Evolutionary conservation across 2,329 filamentous ascomycete species (phyloP).

Genomic region (Aspergillus calidoustus): DNA sequence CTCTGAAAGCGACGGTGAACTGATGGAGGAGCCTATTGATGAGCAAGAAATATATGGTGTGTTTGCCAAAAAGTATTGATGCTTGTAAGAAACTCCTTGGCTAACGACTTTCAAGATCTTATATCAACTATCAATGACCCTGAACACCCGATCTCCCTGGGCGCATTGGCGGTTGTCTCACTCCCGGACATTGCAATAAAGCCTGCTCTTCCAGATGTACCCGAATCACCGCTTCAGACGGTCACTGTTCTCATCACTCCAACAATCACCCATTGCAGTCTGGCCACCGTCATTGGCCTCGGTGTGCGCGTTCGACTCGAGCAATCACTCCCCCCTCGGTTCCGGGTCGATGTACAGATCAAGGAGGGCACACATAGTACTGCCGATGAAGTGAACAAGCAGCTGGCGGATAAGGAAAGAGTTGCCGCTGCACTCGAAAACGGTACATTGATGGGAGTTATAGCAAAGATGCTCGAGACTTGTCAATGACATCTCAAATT

Average conservation of each 20-base stretch:
- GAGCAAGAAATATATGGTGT: slow-evolving; percentile 95
- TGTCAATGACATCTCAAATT: slow-evolving; percentile 59
- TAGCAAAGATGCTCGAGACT: slow-evolving; percentile 92
- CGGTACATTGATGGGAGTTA: slow-evolving; percentile 80
- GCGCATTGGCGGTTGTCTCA: slow-evolving; percentile 91
- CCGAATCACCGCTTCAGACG: slow-evolving; percentile 66
- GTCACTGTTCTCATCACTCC: slow-evolving; percentile 91
- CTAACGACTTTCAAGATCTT: slow-evolving; percentile 65
- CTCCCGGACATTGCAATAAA: slow-evolving; percentile 88
- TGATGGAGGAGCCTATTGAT: slow-evolving; percentile 81
- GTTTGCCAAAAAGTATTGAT: background rate
- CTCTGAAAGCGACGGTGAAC: slow-evolving; percentile 59
- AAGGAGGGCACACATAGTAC: slow-evolving; percentile 96
- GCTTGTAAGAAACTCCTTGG: background rate
- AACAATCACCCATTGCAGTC: slow-evolving; percentile 94
- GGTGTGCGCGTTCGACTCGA: slow-evolving; percentile 91
- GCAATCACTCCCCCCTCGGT: slow-evolving; percentile 87
- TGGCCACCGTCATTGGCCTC: slow-evolving; percentile 94
- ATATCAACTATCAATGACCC: slow-evolving; percentile 95
- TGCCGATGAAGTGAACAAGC: slow-evolving; percentile 95
- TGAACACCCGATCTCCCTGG: slow-evolving; percentile 92
- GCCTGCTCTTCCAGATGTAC: slow-evolving; percentile 64
- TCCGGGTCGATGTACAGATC: slow-evolving; percentile 88
- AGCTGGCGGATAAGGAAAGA: slow-evolving; percentile 93
- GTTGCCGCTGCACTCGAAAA: slow-evolving; percentile 96